A percentile compares a stretch with the other conserved stretches of the same genome.
Evolutionary conservation across 108 stramenopile genomes (phyloP).

Genomic region (Tribonema minus): DNA sequence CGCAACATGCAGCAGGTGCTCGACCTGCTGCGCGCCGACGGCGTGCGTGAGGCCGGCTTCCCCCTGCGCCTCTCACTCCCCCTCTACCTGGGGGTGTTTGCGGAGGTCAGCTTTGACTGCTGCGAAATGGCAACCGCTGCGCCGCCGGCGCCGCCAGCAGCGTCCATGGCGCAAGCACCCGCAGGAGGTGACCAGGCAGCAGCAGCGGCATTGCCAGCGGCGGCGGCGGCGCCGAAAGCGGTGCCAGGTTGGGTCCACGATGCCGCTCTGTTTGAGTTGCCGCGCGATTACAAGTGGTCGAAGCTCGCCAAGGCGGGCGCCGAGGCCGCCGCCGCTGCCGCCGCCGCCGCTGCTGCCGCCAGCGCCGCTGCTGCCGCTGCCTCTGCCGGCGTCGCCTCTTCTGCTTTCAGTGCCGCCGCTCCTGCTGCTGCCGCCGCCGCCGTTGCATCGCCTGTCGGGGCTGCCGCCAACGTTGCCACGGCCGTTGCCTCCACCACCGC

Average conservation of each 20-base stretch:
- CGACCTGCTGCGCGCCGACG: conserved; percentile 24
- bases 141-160: neutral
- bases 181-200: too few relatives aligned
- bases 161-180: neutral
- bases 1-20: conserved; percentile 29
- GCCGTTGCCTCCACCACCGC: too few relatives aligned
- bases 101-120: conserved; percentile 38
- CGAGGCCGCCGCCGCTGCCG: neutral
- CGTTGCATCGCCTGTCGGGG: too few relatives aligned
- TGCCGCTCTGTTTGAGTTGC: neutral
- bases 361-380: neutral
- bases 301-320: neutral
- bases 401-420: neutral
- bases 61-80: conserved; percentile 39
- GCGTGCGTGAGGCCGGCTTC: conserved; percentile 40
- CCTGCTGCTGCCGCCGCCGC: neutral
- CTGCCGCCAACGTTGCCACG: too few relatives aligned
- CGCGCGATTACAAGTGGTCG: neutral
- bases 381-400: neutral
- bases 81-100: conserved; percentile 42
- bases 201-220: neutral
- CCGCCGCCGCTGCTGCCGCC: neutral
- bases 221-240: neutral
- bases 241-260: neutral
- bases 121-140: neutral